Percentiles rank a stretch among this genome's conserved stretches.
phyloP scores from a whole-genome alignment of 2,329 filamentous ascomycete species.

The Exophiala sideris region DNA sequence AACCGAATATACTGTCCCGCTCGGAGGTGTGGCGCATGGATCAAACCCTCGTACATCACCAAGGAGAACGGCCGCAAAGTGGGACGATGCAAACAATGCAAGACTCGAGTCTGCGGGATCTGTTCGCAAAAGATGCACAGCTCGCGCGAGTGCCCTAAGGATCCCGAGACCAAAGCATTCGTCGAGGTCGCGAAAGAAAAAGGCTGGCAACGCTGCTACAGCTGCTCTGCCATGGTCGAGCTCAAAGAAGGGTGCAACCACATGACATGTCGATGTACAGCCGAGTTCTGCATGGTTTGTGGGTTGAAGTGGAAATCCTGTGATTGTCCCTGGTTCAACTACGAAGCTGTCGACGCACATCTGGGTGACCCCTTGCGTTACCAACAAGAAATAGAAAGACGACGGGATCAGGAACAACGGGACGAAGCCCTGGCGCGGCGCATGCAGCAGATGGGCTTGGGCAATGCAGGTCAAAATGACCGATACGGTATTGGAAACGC shows the following conservation, averaged over 20 bases:
- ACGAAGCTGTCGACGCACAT: slow-evolving; percentile 53
- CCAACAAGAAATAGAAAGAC: slow-evolving; percentile 49
- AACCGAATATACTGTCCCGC: slow-evolving; percentile 76
- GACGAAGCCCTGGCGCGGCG: slow-evolving; percentile 53
- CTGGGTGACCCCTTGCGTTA: slow-evolving; percentile 41
- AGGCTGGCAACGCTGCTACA: slow-evolving; percentile 76
- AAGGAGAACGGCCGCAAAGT: slow-evolving; percentile 59
- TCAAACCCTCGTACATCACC: slow-evolving; percentile 67
- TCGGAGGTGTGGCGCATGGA: slow-evolving; percentile 72
- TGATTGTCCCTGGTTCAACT: slow-evolving; percentile 76
- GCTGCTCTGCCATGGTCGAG: slow-evolving; percentile 73
- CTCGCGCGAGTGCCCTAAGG: slow-evolving; percentile 63
- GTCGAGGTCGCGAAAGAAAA: slow-evolving; percentile 66
- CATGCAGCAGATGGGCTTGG: slow-evolving; percentile 46
- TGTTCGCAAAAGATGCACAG: slow-evolving; percentile 76
- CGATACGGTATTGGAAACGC: slow-evolving; percentile 16
- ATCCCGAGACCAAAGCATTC: slow-evolving; percentile 37
- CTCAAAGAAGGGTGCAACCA: slow-evolving; percentile 81
- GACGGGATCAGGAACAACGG: slow-evolving; percentile 47
- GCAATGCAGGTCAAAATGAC: slow-evolving; percentile 14
- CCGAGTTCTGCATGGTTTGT: slow-evolving; percentile 85
- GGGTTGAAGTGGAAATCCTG: slow-evolving; percentile 79
- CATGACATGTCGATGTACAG: slow-evolving; percentile 80
- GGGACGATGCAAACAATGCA: slow-evolving; percentile 68
- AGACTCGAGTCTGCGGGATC: slow-evolving; percentile 67